Base-by-base conservation (phyloP, 225 moss, liverwort and hornwort genomes). In the Sphagnum tenellum region DNA sequence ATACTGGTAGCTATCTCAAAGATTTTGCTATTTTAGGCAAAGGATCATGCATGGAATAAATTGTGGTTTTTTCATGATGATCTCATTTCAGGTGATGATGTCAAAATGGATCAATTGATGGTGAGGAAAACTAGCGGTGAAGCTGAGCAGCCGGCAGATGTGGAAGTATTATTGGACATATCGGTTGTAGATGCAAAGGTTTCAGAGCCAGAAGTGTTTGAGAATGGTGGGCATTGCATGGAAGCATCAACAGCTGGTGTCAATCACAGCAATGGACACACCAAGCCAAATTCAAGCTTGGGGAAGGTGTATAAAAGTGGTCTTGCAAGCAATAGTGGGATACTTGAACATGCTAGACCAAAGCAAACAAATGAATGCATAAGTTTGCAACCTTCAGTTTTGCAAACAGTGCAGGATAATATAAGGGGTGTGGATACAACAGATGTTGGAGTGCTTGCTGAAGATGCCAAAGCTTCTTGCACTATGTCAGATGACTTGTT, bases 121-220 rank as follows among this genome's bases (percentile, higher is more conserved):
- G 85, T 82, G 44, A 57, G 82, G 57, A 72, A 62, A 48, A 64
- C 74, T 62, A 14, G 9, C 56, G 76, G 59, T 61, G 79, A 74
- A 64, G 82, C 82, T 58, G 85, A 88, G 77, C 85, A 71, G 69
- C 85, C 85, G 46, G 77, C 64, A 44, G 62, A 66, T 51, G 74
- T 66, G 51, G 69, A 64, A 62, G 79, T 55, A 48, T 78, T 67
- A 44, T 45, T 68, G 52, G 55, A 47, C 55, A 48, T 60, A 14
- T 48, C 61, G 50, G 60, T 64, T 51, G 47, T 64, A 71, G 61
- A 68, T 68, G 64, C 52, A 9, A 57, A 60, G 60, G 46, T 5
- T 48, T 59, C 53, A 57, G 65, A 74, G 55, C 29, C 29, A 29
- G 8, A 56, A 50, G 29, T 46, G 67, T 67, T 56, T 49, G 71